These are phyloP conservation scores for Fusarium sp. DNA, from an alignment of 2,329 filamentous ascomycete genomes.

Conservation along the genomic window DNA sequence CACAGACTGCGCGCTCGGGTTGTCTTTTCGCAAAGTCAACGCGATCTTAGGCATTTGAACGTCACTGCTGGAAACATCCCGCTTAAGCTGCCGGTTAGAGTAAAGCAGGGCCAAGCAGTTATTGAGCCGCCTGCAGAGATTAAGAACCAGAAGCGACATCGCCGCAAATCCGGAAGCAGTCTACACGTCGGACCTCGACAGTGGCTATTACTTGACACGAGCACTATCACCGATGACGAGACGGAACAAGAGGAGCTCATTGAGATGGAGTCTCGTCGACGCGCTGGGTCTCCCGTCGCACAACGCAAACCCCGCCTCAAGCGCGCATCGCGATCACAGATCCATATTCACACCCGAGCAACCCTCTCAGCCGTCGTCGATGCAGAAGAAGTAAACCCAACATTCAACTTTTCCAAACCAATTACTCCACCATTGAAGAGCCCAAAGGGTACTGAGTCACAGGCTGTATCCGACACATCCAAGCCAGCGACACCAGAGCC, in stretches of 20 bases:
- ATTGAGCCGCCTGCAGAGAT: constrained; percentile 36
- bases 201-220: constrained; percentile 50
- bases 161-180: constrained; percentile 62
- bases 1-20: constrained; percentile 73
- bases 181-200: constrained; percentile 52
- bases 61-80: constrained; percentile 43
- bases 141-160: constrained; percentile 50
- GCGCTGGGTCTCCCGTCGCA: constrained; percentile 38
- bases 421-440: constrained; percentile 36
- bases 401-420: constrained; percentile 52
- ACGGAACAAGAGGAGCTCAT: constrained; percentile 56
- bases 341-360: constrained; percentile 44
- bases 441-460: background rate
- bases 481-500: constrained; percentile 16
- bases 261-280: constrained; percentile 52
- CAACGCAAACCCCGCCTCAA: constrained; percentile 55
- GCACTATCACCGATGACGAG: constrained; percentile 53
- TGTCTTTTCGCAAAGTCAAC: constrained; percentile 73
- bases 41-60: constrained; percentile 63
- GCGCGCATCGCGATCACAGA: constrained; percentile 52
- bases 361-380: constrained; percentile 25
- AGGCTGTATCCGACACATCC: background rate
- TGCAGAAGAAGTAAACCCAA: constrained; percentile 21
- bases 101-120: constrained; percentile 24
- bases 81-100: constrained; percentile 29